phyloP scores from a whole-genome alignment of 2,329 filamentous ascomycete genomes.

The Alternaria hordeiaustralica region DNA sequence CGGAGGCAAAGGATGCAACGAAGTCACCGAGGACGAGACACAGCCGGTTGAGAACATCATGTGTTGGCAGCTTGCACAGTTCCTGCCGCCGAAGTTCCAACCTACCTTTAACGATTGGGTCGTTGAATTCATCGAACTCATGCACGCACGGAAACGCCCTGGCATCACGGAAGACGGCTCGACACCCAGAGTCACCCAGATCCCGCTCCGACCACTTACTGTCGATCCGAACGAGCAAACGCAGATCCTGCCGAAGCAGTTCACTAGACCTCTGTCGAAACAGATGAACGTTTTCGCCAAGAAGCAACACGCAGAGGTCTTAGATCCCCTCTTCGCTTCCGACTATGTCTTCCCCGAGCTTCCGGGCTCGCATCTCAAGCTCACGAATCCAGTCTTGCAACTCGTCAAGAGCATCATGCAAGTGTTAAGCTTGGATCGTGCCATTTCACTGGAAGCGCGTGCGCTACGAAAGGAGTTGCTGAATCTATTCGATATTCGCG shows the following conservation, averaged over 20 bases:
- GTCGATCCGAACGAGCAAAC: constrained; percentile 64
- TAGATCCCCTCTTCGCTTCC: constrained; percentile 83
- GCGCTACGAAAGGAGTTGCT: constrained; percentile 88
- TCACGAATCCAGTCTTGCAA: constrained; percentile 78
- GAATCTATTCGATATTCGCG: constrained; percentile 88
- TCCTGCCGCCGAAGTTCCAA: constrained; percentile 81
- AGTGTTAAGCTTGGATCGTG: constrained; percentile 87
- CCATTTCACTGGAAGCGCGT: constrained; percentile 85
- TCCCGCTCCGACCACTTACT: constrained; percentile 63
- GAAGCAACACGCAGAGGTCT: constrained; percentile 84
- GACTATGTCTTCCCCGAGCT: constrained; percentile 88
- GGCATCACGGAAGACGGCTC: constrained; percentile 56
- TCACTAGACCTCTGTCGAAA: constrained; percentile 89
- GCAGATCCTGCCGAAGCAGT: constrained; percentile 76
- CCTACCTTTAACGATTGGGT: constrained; percentile 90
- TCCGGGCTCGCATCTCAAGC: constrained; percentile 71
- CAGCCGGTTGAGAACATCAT: constrained; percentile 90
- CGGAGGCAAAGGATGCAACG: constrained; percentile 86
- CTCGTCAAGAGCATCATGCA: constrained; percentile 94
- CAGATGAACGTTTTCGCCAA: constrained; percentile 82
- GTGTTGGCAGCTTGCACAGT: constrained; percentile 97
- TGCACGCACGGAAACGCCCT: constrained; percentile 81
- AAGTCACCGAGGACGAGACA: constrained; percentile 76
- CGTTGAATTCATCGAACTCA: constrained; percentile 91
- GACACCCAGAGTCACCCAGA: constrained; percentile 64